Conservation (phyloP, 2,329 filamentous ascomycete species). For the Penicillium paneum region DNA sequence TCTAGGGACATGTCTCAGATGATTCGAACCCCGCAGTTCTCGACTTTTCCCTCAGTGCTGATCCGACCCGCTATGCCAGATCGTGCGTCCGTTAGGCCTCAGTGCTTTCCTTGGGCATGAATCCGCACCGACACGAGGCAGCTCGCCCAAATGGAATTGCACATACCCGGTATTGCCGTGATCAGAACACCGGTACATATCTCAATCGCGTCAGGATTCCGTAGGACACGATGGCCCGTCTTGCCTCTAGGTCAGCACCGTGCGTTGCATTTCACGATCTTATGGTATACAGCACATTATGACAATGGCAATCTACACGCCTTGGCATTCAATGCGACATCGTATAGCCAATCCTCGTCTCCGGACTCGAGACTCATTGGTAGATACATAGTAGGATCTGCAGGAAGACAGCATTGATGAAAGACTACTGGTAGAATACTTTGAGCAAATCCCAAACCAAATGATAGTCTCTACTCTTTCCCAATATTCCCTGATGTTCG, state of each 20-base stretch:
- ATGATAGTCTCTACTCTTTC: neutral
- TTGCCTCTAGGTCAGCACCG: neutral
- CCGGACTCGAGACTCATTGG: neutral
- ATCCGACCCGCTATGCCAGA: conserved; percentile 15
- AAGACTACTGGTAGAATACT: neutral
- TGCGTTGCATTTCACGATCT: neutral
- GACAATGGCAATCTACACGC: neutral
- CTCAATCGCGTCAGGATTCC: neutral
- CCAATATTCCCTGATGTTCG: neutral
- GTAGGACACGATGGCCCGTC: neutral
- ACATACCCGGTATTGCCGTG: conserved; percentile 2
- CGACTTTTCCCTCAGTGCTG: conserved; percentile 3
- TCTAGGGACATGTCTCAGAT: conserved; percentile 44
- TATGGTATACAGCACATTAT: neutral
- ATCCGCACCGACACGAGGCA: conserved; percentile 12
- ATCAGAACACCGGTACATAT: conserved; percentile 1
- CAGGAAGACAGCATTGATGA: neutral
- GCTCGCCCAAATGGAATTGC: conserved; percentile 9
- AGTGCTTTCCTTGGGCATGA: conserved; percentile 23
- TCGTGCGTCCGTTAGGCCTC: conserved; percentile 19
- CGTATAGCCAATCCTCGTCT: neutral
- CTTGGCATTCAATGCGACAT: neutral
- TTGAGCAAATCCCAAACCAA: neutral
- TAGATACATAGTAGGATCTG: neutral
- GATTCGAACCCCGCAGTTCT: conserved; percentile 12